Evolutionary conservation across 768 basidiomycete genomes (phyloP).

Genomic region (Mycena chlorophos): DNA sequence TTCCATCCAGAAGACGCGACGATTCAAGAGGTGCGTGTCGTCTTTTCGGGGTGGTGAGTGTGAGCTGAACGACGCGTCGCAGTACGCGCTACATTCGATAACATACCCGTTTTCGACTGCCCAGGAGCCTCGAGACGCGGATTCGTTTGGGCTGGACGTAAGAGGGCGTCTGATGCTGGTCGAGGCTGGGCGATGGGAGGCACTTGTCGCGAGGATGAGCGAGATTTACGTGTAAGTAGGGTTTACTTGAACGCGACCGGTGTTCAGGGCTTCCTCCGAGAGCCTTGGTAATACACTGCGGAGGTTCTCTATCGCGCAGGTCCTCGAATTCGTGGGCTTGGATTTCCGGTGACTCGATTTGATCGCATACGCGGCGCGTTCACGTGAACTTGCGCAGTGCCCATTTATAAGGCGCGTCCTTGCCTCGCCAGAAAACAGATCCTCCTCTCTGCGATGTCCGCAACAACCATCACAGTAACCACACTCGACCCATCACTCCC

Average conservation of each 20-base stretch:
- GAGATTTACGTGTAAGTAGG: conserved; percentile 36
- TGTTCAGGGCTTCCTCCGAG: neutral
- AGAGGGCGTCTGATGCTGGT: conserved; percentile 68
- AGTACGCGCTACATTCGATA: conserved; percentile 54
- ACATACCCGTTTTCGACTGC: conserved; percentile 54
- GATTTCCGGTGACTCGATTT: neutral
- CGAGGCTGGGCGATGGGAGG: conserved; percentile 41
- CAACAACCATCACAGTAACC: neutral
- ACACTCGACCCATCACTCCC: conserved; percentile 10
- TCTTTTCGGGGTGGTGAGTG: neutral
- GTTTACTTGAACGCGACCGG: neutral
- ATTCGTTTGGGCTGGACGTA: conserved; percentile 72
- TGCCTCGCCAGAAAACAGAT: neutral
- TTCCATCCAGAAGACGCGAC: conserved; percentile 89
- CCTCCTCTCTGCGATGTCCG: neutral
- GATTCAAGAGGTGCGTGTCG: conserved; percentile 57
- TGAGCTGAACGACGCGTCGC: neutral
- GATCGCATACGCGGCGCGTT: neutral
- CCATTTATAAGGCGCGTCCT: neutral
- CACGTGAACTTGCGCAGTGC: neutral
- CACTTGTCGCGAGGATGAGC: conserved; percentile 40
- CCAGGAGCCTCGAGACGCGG: conserved; percentile 55
- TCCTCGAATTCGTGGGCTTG: neutral
- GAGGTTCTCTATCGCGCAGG: neutral
- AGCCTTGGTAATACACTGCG: neutral